These are phyloP conservation scores for Apiotrichum porosum DNA, from an alignment of 1,284 basidiomycete species.

Conservation along the genomic window DNA sequence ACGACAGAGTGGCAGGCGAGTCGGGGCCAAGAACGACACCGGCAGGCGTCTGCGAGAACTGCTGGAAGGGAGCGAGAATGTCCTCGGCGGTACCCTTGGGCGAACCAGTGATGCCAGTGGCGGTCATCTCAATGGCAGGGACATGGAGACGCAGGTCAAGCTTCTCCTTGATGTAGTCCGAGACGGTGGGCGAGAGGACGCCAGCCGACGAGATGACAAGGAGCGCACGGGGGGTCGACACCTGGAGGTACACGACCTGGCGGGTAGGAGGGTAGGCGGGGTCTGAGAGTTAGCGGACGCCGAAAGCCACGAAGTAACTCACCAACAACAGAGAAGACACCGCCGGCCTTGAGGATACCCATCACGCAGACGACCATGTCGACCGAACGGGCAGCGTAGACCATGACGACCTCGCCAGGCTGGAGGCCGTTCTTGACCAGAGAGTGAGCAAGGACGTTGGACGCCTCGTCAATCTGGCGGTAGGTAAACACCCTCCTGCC, in stretches of 20 bases:
- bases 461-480: conserved; percentile 71
- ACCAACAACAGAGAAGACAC: conserved; percentile 97
- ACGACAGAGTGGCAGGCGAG: conserved; percentile 88
- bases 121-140: conserved; percentile 75
- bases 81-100: conserved; percentile 33
- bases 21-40: conserved; percentile 87
- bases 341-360: conserved; percentile 94
- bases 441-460: conserved; percentile 88
- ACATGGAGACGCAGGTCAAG: conserved; percentile 88
- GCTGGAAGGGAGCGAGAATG: conserved; percentile 52
- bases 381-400: conserved; percentile 95
- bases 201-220: conserved; percentile 91
- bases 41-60: conserved; percentile 51
- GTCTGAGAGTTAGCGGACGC: conserved; percentile 54
- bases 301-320: conserved; percentile 25
- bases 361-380: conserved; percentile 97
- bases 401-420: conserved; percentile 95
- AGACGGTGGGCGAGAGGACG: conserved; percentile 70
- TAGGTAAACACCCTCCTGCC: conserved; percentile 67
- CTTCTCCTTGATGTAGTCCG: conserved; percentile 75
- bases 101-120: conserved; percentile 68
- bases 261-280: conserved; percentile 93
- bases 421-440: conserved; percentile 79
- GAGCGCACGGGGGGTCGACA: conserved; percentile 88
- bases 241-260: conserved; percentile 92